Percentiles rank a stretch among this genome's conserved stretches.
Evolutionary conservation across 805 yeast species (phyloP).

Genomic region (Yarrowia deformans): DNA sequence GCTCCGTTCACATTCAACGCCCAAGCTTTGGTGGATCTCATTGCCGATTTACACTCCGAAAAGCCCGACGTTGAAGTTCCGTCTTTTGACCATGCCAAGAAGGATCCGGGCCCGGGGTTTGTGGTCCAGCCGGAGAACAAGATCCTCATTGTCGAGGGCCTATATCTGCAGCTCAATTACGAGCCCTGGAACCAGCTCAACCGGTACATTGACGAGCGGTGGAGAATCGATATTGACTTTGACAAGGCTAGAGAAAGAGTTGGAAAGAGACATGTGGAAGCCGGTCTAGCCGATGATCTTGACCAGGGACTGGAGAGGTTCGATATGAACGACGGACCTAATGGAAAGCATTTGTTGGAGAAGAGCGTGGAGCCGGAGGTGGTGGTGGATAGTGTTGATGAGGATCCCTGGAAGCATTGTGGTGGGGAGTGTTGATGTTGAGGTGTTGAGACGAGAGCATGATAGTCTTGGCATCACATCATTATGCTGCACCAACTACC

Average conservation of each 20-base stretch:
- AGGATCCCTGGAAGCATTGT: background rate
- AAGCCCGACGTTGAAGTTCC: conserved; percentile 54
- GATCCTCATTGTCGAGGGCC: conserved; percentile 76
- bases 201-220: conserved; percentile 51
- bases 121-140: conserved; percentile 56
- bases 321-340: conserved; percentile 63
- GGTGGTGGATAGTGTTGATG: conserved; percentile 9
- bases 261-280: conserved; percentile 64
- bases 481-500: too few species aligned
- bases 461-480: too few species aligned
- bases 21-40: conserved; percentile 53
- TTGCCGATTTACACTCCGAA: conserved; percentile 47
- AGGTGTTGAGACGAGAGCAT: too few species aligned
- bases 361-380: conserved; percentile 48
- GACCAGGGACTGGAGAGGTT: conserved; percentile 52
- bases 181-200: conserved; percentile 66
- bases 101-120: conserved; percentile 71
- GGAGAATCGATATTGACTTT: conserved; percentile 59
- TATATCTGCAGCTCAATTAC: conserved; percentile 67
- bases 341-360: conserved; percentile 58
- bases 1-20: conserved; percentile 88
- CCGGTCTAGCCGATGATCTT: conserved; percentile 51
- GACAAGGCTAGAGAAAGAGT: conserved; percentile 62
- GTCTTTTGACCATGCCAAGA: conserved; percentile 71
- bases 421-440: background rate